Evolutionary conservation across 2,329 filamentous ascomycete genomes (phyloP), one percentile per base, ranked within the genome.

Genomic region (Calonectria hawksworthii): DNA sequence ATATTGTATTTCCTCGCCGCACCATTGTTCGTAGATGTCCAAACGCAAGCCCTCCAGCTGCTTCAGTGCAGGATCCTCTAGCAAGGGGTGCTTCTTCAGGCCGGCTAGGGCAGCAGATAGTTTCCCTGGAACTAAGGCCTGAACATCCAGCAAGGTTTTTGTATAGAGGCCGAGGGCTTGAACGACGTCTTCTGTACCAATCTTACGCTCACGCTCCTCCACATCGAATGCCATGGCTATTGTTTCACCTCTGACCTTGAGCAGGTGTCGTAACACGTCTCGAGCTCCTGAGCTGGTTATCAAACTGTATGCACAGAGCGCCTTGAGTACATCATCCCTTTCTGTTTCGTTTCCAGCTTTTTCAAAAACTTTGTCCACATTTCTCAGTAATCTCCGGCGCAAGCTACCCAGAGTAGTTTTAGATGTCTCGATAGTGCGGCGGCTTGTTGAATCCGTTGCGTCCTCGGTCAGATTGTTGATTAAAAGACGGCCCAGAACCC

Each of bases 241-340:
- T 36, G 93, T 92, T 72, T 94, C 91, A 51, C 91, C 90, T 56
- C 96, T 90, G 10, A 96, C 90, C 67, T 92, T 90, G 65, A 98
- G 89, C 80, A 98, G 96, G 84, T 97, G 93, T 10, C 92, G 88
- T 68, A 98, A 85, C 0, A 95, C 94, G 82, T 98, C 96, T 72
- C 91, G 92, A 0, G 95, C 92, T 0, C 95, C 94, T 0, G 94
- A 95, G 80, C 92, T 98, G 4, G 94, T 96, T 1, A 93, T 92
- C 66, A 99, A 88, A 75, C 95, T 96, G 83, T 96, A 96, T 0
- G 96, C 96, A 71, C 93, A 94, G 78, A 98, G 88, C 0, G 93
- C 92, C 79, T 95, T 93, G 16, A 96, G 87, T 21, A 97, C 89
- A 28, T 90, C 88, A 74, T 88, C 81, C 73, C 88, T 80, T 78